Percentiles rank a stretch among this genome's conserved stretches.
Conservation (phyloP, 441 rosid genomes). For the Euphorbia celastroides region DNA sequence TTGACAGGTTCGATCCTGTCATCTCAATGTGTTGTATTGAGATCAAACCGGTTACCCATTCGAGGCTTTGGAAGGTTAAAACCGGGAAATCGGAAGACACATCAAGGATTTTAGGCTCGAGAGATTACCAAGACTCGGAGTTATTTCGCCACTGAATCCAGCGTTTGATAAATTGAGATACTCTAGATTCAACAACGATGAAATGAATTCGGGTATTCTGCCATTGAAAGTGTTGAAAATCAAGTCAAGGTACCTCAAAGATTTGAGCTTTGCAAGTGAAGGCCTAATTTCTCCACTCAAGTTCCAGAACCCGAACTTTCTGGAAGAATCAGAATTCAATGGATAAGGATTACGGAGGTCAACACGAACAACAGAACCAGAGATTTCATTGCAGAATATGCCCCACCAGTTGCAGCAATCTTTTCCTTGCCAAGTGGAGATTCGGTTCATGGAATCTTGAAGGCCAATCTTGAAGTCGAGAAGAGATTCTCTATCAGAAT, state of each 20-base stretch:
- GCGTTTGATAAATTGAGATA: constrained; percentile 33
- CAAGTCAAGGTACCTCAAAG: constrained; percentile 33
- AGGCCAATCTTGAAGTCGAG: too few species aligned
- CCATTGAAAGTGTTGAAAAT: constrained; percentile 29
- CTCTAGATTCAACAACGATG: constrained; percentile 21
- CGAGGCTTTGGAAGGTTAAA: constrained; percentile 18
- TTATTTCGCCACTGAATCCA: constrained; percentile 29
- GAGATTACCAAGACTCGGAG: constrained; percentile 29
- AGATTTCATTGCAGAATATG: constrained; percentile 4
- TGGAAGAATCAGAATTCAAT: neutral
- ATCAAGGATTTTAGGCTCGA: constrained; percentile 32
- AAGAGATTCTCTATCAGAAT: constrained; percentile 9
- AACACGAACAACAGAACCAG: constrained; percentile 12
- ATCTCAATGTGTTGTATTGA: constrained; percentile 20
- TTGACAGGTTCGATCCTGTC: constrained; percentile 10
- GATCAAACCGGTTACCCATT: constrained; percentile 31
- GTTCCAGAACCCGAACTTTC: constrained; percentile 23
- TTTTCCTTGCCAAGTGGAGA: constrained; percentile 10
- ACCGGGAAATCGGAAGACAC: constrained; percentile 18
- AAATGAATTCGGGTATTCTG: constrained; percentile 34
- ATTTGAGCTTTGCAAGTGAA: constrained; percentile 28
- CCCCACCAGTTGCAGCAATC: constrained; percentile 17
- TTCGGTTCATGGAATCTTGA: neutral
- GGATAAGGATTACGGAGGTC: constrained; percentile 18
- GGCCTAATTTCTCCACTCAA: constrained; percentile 36